These are phyloP conservation scores for Fusarium lateritium DNA, from an alignment of 2,329 filamentous ascomycete species.

Conservation along the genomic window DNA sequence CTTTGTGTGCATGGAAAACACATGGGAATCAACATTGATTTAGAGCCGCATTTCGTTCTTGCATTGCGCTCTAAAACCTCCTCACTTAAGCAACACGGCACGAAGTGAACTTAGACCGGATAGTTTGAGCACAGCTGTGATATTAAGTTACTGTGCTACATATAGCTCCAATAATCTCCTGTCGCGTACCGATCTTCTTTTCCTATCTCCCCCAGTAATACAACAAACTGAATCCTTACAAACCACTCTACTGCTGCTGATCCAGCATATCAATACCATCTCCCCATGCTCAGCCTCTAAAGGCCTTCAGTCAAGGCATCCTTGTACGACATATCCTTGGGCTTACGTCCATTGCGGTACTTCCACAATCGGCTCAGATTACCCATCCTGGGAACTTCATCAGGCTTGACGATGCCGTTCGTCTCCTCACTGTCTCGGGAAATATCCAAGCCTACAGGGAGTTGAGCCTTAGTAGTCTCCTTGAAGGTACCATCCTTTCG, in stretches of 20 bases:
- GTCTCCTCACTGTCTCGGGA: background rate
- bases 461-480: constrained; percentile 7
- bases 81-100: too few species aligned
- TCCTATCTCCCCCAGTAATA: background rate
- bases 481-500: constrained; percentile 17
- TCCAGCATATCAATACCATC: background rate
- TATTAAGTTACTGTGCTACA: background rate
- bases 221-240: background rate
- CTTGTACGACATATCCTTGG: background rate
- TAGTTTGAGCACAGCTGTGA: background rate
- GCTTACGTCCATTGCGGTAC: constrained; percentile 14
- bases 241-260: background rate
- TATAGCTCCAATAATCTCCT: background rate
- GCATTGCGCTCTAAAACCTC: too few species aligned
- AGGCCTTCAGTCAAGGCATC: background rate
- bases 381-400: constrained; percentile 15
- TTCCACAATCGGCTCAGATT: constrained; percentile 29
- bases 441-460: background rate
- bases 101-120: too few species aligned
- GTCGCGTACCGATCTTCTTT: background rate
- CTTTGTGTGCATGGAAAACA: too few species aligned
- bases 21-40: too few species aligned
- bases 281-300: background rate
- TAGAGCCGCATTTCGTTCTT: too few species aligned
- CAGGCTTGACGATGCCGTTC: background rate